Evolutionary conservation across 2,329 filamentous ascomycete genomes (phyloP).

Genomic region (Exophiala oligosperma): DNA sequence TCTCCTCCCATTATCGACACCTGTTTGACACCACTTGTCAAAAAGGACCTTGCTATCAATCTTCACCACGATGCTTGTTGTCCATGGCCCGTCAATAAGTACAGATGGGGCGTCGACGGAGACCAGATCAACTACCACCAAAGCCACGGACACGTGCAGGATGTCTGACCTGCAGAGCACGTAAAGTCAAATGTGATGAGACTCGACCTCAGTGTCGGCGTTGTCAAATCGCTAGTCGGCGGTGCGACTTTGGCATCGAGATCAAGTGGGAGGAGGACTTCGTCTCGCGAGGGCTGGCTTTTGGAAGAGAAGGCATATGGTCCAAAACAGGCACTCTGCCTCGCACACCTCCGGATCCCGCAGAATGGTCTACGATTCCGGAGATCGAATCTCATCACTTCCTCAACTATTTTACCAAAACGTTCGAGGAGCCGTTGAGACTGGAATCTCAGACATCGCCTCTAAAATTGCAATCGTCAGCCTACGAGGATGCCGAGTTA

Average conservation of each 20-base stretch:
- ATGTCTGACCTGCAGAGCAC: slow-evolving; percentile 11
- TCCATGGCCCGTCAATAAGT: no score
- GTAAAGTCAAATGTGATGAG: slow-evolving; percentile 31
- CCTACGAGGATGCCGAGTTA: not conserved
- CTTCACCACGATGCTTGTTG: no score
- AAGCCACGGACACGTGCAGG: slow-evolving; percentile 9
- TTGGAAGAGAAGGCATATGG: slow-evolving; percentile 7
- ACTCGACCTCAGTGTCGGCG: slow-evolving; percentile 23
- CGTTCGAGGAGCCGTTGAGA: slow-evolving; percentile 1
- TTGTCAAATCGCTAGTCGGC: slow-evolving; percentile 22
- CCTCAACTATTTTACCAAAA: slow-evolving; percentile 6
- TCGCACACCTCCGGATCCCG: not conserved
- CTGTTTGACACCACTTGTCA: no score
- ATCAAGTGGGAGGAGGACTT: slow-evolving; percentile 1
- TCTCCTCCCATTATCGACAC: no score
- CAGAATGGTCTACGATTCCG: slow-evolving; percentile 1
- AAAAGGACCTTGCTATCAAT: no score
- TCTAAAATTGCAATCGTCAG: not conserved
- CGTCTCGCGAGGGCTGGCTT: not conserved
- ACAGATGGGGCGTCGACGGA: slow-evolving; percentile 4
- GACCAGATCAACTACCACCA: slow-evolving; percentile 4
- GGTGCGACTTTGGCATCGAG: slow-evolving; percentile 15
- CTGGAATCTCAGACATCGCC: not conserved
- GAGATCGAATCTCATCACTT: not conserved
- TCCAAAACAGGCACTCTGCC: not conserved